Evolutionary conservation across 305 asterid species (phyloP).

Genomic region (Fraxinus latifolia): DNA sequence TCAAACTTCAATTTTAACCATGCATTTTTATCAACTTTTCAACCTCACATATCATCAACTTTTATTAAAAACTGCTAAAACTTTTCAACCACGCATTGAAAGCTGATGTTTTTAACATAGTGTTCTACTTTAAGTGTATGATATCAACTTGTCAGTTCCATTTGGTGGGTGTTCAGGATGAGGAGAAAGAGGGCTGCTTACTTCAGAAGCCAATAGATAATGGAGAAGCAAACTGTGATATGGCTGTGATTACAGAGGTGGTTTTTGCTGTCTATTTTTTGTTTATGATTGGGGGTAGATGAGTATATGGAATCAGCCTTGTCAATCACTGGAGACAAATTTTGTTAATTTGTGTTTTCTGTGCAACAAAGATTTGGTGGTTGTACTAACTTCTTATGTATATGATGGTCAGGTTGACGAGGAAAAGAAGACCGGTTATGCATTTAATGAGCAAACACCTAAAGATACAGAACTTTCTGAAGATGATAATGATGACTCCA

Average conservation of each 20-base stretch:
- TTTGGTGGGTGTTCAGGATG: conserved; percentile 41
- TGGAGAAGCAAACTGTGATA: conserved; percentile 37
- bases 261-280: conserved; percentile 12
- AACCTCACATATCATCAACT: neutral
- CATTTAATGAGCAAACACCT: conserved; percentile 20
- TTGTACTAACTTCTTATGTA: conserved; percentile 5
- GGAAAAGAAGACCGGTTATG: conserved; percentile 18
- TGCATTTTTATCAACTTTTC: neutral
- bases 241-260: conserved; percentile 43
- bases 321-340: neutral
- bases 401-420: conserved; percentile 44
- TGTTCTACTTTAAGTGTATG: conserved; percentile 11
- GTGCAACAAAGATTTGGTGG: conserved; percentile 13
- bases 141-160: conserved; percentile 18
- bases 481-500: conserved; percentile 27
- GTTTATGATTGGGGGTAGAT: conserved; percentile 10
- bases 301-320: neutral
- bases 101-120: neutral
- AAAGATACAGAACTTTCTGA: conserved; percentile 14
- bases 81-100: neutral
- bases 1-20: neutral
- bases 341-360: neutral
- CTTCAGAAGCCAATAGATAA: conserved; percentile 40
- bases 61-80: neutral
- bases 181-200: conserved; percentile 41